Conservation (phyloP, 495 filamentous ascomycete species). For the Xylaria telfairii region DNA sequence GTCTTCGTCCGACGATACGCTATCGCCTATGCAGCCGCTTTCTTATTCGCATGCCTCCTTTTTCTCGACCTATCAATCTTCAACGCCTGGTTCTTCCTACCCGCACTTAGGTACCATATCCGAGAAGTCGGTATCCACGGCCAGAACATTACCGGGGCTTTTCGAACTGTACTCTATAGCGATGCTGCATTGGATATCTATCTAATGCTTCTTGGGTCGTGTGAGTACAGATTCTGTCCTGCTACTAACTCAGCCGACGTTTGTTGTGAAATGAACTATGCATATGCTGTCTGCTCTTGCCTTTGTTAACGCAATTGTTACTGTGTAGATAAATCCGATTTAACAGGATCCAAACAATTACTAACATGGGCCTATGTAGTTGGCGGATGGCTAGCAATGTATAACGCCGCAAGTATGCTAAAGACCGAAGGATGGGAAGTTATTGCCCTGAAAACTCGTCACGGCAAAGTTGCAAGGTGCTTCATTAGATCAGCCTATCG, state of each 20-base stretch:
- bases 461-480: not conserved
- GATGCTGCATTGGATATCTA: constrained; percentile 16
- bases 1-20: constrained; percentile 5
- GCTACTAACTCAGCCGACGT: not conserved
- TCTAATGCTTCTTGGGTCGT: constrained; percentile 16
- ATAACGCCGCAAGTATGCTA: constrained; percentile 18
- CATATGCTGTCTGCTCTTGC: not conserved
- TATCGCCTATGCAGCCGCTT: constrained; percentile 5
- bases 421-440: not conserved
- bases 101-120: constrained; percentile 16
- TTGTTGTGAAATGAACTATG: not conserved
- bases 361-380: not conserved
- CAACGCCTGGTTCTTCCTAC: constrained; percentile 18
- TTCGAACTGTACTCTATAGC: not conserved
- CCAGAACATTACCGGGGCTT: not conserved
- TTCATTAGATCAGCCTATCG: not conserved
- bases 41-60: constrained; percentile 15
- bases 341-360: not conserved
- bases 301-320: not conserved
- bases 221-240: not conserved
- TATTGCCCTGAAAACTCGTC: not conserved
- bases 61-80: constrained; percentile 10
- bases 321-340: not conserved
- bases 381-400: constrained; percentile 22
- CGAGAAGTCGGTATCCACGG: constrained; percentile 9